Base-by-base conservation (phyloP, 208 protist genomes). In the Trichomonas gallinae region DNA sequence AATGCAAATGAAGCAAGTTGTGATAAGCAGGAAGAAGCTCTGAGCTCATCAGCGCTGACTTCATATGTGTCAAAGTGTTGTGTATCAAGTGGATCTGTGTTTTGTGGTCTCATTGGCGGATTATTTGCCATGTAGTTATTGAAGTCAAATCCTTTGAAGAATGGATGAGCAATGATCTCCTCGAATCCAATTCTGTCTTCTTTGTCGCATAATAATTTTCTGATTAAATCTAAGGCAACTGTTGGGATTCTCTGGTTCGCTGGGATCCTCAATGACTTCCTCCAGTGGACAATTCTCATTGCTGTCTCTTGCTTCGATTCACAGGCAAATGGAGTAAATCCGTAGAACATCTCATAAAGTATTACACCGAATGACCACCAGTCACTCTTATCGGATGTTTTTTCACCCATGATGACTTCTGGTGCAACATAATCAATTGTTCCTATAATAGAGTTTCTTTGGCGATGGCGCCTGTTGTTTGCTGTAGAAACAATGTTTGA, bases 281-380 rank as follows among this genome's bases (percentile, higher is more conserved):
- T 97, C n/a, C 96, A 98, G 97, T 98, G 97, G 13, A 98, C 44
- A 96, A 98, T 98, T 40, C 98, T 98, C 46, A 97, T 51, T 96
- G 97, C 98, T 9, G 98, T 98, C n/a, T 97, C 97, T 9, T 97
- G 96, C 4, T 97, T 93, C 38, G 97, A 96, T 48, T 98, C 97
- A 40, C 93, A 97, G 38, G 97, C 97, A 49, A 98, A 98, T 46
- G 98, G 98, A 17, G 97, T 97, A 97, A 98, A 98, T 44, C 98
- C 98, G 63, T 97, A 96, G 0, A 98, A 72, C 93, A 97, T 98
- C 96, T 98, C 98, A 97, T 97, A 98, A 0, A 98, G 87, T 38
- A 98, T 98, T 1, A 97, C 97, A 96, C 98, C 98, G 0, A 98
- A 40, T 44, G 97, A 97, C 98, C 98, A 98, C 96, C 97, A 98